Base-by-base conservation (phyloP, 2,329 filamentous ascomycete genomes). In the Xylaria sp. region DNA sequence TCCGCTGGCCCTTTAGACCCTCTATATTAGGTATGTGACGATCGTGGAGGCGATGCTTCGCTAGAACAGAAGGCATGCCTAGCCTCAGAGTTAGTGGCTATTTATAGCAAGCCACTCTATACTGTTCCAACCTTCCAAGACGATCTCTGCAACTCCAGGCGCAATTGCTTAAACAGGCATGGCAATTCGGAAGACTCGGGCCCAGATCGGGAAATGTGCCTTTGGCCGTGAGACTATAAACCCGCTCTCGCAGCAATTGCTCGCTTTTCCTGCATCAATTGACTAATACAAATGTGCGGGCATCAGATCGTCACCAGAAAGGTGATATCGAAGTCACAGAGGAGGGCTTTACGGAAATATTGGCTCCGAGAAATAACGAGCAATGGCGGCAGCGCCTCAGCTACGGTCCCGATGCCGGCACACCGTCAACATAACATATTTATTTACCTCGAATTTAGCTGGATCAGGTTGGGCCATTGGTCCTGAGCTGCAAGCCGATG, bases 341-440 rank as follows among this genome's bases (percentile, higher is more conserved):
- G 46, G 35, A 27, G 41, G 29, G 37, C 47, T 37, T 33, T 35
- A 44, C 60, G 63, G 63, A 63, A 52, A 63, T 31, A 37, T 55
- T 58, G 54, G 60, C 40, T 63, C 63, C 63, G 63, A 60, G 53
- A 43, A 53, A 51, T 29, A 25, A 54, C 35, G 43, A 31, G n/a
- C 13, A 41, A 27, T 48, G 27, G 11, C 27, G 27, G 49, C 31
- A 63, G 23, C 44, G 33, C 52, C 48, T 58, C 38, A 29, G 38
- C 11, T 19, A 27, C 33, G 51, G 54, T 41, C 49, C 17, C 49
- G 25, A 51, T 19, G 23, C 37, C 29, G 41, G 15, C 31, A 49
- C 46, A 35, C 33, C 29, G n/a, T 44, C 31, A 37, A 33, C 46
- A 33, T 15, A 35, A 27, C 40, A 35, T 58, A 40, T 48, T 37